These are phyloP conservation scores for Neurospora tetrasperma DNA, from an alignment of 495 filamentous ascomycete species.

Conservation along the genomic window DNA sequence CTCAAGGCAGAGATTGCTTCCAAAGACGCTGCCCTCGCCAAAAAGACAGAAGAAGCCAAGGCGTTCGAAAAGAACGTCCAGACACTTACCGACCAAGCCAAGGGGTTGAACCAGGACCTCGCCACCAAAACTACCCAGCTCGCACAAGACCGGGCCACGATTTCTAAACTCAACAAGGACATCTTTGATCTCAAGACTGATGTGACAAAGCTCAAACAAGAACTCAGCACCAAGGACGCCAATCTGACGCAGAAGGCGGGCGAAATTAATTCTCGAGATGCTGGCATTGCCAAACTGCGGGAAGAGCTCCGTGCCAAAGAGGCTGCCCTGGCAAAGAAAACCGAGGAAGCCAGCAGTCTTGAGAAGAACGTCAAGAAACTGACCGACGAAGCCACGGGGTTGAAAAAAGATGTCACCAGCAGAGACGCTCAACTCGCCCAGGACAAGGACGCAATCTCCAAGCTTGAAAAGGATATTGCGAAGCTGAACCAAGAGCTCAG, in stretches of 20 bases:
- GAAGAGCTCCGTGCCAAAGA: background rate
- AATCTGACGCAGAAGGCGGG: background rate
- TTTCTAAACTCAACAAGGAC: background rate
- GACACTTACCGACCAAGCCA: background rate
- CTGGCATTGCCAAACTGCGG: background rate
- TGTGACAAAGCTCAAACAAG: background rate
- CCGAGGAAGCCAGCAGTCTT: background rate
- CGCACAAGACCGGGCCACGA: background rate
- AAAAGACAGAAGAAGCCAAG: background rate
- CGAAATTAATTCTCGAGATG: background rate
- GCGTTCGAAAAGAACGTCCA: background rate
- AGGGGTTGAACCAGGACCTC: background rate
- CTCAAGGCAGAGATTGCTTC: background rate
- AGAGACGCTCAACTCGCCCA: background rate
- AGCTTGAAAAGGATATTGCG: background rate
- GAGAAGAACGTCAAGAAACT: background rate
- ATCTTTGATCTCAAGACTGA: background rate
- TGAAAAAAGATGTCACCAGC: background rate
- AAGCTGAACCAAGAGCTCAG: background rate
- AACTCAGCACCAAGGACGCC: background rate
- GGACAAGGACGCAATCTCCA: background rate
- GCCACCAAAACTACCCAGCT: background rate
- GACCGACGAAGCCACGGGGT: background rate
- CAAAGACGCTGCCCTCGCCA: background rate
- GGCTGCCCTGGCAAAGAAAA: background rate